These are phyloP conservation scores for Penicillium psychrosexuale DNA, from an alignment of 2,329 filamentous ascomycete genomes.

Conservation along the genomic window DNA sequence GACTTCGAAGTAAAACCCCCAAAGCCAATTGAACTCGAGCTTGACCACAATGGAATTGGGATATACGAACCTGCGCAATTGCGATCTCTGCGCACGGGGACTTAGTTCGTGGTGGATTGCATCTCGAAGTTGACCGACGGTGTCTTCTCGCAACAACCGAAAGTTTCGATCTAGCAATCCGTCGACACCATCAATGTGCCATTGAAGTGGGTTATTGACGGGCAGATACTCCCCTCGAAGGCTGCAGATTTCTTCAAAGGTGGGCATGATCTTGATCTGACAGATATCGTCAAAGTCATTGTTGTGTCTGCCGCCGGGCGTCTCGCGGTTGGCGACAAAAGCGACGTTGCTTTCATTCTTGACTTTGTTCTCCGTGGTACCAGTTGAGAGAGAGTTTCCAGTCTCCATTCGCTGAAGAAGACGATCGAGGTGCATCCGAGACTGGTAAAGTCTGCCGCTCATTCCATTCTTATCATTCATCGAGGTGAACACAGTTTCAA, in stretches of 20 bases:
- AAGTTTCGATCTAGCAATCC: slow-evolving; percentile 38
- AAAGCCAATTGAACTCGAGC: slow-evolving; percentile 18
- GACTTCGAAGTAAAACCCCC: slow-evolving; percentile 21
- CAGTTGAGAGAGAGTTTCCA: slow-evolving; percentile 12
- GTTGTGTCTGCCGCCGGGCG: slow-evolving; percentile 35
- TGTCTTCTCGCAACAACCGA: slow-evolving; percentile 39
- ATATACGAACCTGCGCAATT: slow-evolving; percentile 16
- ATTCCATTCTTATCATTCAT: slow-evolving; percentile 7
- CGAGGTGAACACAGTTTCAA: slow-evolving; percentile 15
- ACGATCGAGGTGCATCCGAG: slow-evolving; percentile 15
- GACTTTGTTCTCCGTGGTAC: not conserved
- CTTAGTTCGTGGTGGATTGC: slow-evolving; percentile 23
- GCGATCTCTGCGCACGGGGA: not conserved
- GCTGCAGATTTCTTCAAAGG: slow-evolving; percentile 32
- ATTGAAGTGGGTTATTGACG: slow-evolving; percentile 28
- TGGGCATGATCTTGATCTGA: slow-evolving; percentile 37
- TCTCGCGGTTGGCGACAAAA: slow-evolving; percentile 15
- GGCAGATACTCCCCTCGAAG: slow-evolving; percentile 34
- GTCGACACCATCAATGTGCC: slow-evolving; percentile 25
- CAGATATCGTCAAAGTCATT: slow-evolving; percentile 38
- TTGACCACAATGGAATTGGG: slow-evolving; percentile 1
- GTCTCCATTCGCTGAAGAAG: slow-evolving; percentile 23
- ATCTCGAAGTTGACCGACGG: slow-evolving; percentile 32
- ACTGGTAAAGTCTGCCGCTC: slow-evolving; percentile 11
- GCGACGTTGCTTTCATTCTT: not conserved